Evolutionary conservation across 1,284 basidiomycete species (phyloP).

Genomic region (Irpex rosettiformis): DNA sequence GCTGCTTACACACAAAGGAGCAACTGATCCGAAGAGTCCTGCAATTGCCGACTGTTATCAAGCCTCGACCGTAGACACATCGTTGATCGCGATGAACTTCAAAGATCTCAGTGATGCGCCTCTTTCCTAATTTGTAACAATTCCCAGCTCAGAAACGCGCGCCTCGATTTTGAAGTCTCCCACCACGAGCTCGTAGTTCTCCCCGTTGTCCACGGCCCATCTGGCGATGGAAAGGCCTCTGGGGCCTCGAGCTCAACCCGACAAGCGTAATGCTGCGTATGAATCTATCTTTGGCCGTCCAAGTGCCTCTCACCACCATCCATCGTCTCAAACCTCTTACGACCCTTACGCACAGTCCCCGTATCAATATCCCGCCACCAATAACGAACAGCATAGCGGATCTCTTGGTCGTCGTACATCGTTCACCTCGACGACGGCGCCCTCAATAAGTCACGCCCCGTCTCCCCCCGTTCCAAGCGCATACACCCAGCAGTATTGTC

Average conservation of each 20-base stretch:
- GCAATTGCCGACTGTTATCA: too few relatives aligned
- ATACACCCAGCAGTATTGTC: constrained; percentile 23
- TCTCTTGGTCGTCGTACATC: constrained; percentile 28
- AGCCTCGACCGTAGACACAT: too few relatives aligned
- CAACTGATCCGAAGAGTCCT: too few relatives aligned
- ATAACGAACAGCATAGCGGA: constrained; percentile 18
- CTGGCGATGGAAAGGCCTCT: constrained; percentile 60
- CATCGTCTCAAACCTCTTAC: constrained; percentile 25
- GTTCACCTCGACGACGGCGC: constrained; percentile 22
- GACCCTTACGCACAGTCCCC: constrained; percentile 28
- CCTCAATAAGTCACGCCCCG: constrained; percentile 21
- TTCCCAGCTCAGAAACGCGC: neutral
- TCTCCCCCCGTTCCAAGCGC: constrained; percentile 18
- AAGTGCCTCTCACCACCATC: constrained; percentile 52
- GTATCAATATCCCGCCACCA: constrained; percentile 11
- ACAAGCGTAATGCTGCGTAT: constrained; percentile 72
- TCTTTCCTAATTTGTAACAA: neutral
- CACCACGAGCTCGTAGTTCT: constrained; percentile 20
- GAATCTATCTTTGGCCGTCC: constrained; percentile 82
- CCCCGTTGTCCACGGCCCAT: constrained; percentile 12
- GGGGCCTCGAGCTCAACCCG: constrained; percentile 61
- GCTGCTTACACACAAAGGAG: too few relatives aligned
- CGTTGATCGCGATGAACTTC: too few relatives aligned
- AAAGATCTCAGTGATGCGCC: neutral
- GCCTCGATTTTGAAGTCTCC: constrained; percentile 4